A percentile compares a stretch with the other conserved stretches of the same genome.
phyloP scores from a whole-genome alignment of 371 early-diverging fungal species.

The Catenaria anguillulae region DNA sequence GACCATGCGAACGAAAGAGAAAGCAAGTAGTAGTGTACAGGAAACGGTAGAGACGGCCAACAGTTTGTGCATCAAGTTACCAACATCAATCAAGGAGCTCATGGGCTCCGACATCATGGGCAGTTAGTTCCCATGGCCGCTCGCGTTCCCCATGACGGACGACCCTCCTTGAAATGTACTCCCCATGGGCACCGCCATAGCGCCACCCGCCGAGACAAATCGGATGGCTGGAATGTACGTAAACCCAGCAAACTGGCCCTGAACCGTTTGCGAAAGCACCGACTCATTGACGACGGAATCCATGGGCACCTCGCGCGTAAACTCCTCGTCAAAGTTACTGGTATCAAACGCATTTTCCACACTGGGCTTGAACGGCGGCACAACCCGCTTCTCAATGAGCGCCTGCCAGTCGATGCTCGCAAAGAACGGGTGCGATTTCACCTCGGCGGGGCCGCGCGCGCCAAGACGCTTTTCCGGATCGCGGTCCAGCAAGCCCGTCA shows the following conservation, averaged over 20 bases:
- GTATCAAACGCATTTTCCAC: constrained; percentile 64
- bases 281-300: constrained; percentile 68
- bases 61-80: too few species aligned
- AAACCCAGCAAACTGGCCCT: constrained; percentile 89
- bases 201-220: too few species aligned
- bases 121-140: too few species aligned
- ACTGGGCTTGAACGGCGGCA: constrained; percentile 86
- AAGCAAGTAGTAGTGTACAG: too few species aligned
- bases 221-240: constrained; percentile 42
- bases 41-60: too few species aligned
- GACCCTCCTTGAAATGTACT: not conserved
- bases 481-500: constrained; percentile 44
- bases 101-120: too few species aligned
- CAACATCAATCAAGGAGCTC: too few species aligned
- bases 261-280: constrained; percentile 71
- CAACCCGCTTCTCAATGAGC: constrained; percentile 65
- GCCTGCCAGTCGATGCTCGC: constrained; percentile 81
- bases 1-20: too few species aligned
- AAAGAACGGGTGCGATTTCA: constrained; percentile 85
- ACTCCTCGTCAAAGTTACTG: constrained; percentile 68
- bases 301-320: constrained; percentile 63
- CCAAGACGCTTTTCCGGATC: constrained; percentile 75
- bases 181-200: not conserved
- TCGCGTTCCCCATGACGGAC: not conserved
- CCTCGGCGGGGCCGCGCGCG: constrained; percentile 60